Conservation (phyloP, 2,329 filamentous ascomycete species). For the Thyridium curvatum region DNA sequence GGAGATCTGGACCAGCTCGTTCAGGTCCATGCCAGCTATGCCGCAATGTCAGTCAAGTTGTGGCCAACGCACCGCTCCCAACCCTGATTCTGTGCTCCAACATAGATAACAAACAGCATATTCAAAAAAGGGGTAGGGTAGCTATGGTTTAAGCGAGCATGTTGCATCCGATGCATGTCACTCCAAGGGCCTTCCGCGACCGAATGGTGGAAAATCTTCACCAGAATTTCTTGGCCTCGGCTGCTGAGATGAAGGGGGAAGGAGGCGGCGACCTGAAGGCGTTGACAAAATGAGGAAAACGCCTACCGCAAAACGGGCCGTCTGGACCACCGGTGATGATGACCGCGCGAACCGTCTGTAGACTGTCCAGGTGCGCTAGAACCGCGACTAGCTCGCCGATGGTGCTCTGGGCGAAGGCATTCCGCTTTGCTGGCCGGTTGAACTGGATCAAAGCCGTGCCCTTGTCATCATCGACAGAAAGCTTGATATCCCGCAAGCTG, state of each 20-base stretch:
- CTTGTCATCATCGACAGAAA: no score
- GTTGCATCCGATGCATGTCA: no score
- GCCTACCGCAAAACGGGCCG: conserved; percentile 30
- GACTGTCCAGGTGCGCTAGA: conserved; percentile 13
- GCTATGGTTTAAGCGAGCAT: no score
- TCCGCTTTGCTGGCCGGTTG: conserved; percentile 50
- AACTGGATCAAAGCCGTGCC: conserved; percentile 42
- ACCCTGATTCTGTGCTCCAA: no score
- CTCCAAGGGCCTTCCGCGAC: no score
- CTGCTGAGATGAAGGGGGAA: conserved; percentile 8
- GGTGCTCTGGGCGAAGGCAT: conserved; percentile 49
- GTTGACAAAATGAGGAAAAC: conserved; percentile 3
- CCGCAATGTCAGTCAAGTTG: not conserved
- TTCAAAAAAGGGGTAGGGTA: no score
- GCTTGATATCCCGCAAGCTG: no score
- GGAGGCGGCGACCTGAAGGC: conserved; percentile 6
- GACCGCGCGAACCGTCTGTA: conserved; percentile 23
- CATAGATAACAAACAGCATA: no score
- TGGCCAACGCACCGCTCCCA: no score
- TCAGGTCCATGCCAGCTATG: conserved; percentile 12
- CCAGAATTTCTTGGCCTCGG: not conserved
- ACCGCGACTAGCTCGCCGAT: conserved; percentile 34
- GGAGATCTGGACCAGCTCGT: conserved; percentile 12
- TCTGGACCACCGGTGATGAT: conserved; percentile 26
- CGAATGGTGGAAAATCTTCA: not conserved